Base-by-base conservation (phyloP, 805 yeast species). In the Yarrowia porcina region DNA sequence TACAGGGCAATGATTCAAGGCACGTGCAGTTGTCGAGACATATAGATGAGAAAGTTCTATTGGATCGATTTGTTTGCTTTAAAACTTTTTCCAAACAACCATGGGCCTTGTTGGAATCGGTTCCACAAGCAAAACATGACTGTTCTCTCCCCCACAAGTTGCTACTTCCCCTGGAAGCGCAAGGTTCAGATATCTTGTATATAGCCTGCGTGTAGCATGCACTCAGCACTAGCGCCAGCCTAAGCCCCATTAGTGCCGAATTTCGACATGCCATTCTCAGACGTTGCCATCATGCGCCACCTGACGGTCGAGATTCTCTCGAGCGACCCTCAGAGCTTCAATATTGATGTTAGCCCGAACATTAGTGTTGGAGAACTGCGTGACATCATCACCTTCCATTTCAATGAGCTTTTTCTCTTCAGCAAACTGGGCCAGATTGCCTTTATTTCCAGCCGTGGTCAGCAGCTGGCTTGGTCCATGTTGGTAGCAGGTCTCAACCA, bases 401-500 rank as follows among this genome's bases (percentile, higher is more conserved):
- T 28, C 36, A 28, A 45, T 9, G 52, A 45, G 27, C 52, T 45
- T 18, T 45, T 45, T 45, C 36, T 45, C n/a, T 45, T 45, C 27
- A 30, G 36, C 52, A 45, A 30, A 11, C 52, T 45, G 4, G 52
- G 52, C 12, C 52, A 18, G 27, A 45, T 45, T 15, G 36, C 25
- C 17, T 45, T 25, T n/a, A 45, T 45, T 12, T 28, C 52, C 9
- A 13, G 13, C 27, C 35, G 36, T 7, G 52, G 52, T 2, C 36
- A 25, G 3, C 36, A 28, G 20, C 36, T 45, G 13, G 36, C 52
- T 27, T 45, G 52, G 52, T n/a, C 36, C 52, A 45, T 45, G 52
- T 13, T 28, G 23, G 52, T 45, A 35, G 52, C 52, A 45, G 52
- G 52, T 30, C 52, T 45, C 20, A 45, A 45, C 36, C 35, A 45